phyloP scores from a whole-genome alignment of 1,284 basidiomycete genomes.

The Ganoderma resinaceum region DNA sequence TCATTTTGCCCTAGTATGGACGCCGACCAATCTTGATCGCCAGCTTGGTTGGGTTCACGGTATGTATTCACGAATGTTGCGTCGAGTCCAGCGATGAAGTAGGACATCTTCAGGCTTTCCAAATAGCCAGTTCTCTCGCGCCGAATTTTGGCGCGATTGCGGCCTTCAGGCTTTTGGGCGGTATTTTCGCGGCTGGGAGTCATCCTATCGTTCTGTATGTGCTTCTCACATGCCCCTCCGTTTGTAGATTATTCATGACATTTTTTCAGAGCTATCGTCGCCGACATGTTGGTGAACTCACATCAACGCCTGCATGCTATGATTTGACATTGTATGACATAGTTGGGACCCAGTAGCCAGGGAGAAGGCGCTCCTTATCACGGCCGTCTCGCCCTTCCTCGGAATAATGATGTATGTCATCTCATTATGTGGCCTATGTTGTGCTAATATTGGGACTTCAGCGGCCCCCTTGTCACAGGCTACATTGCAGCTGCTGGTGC shows the following conservation, averaged over 20 bases:
- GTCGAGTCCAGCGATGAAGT: not conserved
- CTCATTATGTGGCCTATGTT: not conserved
- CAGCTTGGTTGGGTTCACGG: slow-evolving; percentile 57
- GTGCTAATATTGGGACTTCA: not conserved
- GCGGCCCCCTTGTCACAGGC: slow-evolving; percentile 71
- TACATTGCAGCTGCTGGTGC: slow-evolving; percentile 51
- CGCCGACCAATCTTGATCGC: slow-evolving; percentile 54
- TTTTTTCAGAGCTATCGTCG: slow-evolving; percentile 7
- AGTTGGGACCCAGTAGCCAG: slow-evolving; percentile 35
- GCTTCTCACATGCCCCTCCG: not conserved
- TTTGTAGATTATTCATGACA: not conserved
- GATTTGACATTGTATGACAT: slow-evolving; percentile 35
- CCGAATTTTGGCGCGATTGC: slow-evolving; percentile 59
- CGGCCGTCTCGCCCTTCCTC: slow-evolving; percentile 67
- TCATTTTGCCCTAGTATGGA: slow-evolving; percentile 32
- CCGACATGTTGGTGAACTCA: slow-evolving; percentile 13
- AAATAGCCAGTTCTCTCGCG: slow-evolving; percentile 61
- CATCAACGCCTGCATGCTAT: not conserved
- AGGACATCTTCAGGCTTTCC: slow-evolving; percentile 38
- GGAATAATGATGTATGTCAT: slow-evolving; percentile 51
- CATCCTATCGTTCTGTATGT: slow-evolving; percentile 32
- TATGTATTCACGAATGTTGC: slow-evolving; percentile 18
- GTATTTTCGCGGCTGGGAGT: slow-evolving; percentile 50
- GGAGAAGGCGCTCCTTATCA: slow-evolving; percentile 35
- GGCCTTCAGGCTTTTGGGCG: slow-evolving; percentile 65